Percentiles rank a stretch among this genome's conserved stretches.
phyloP scores from a whole-genome alignment of 2,329 filamentous ascomycete species.

The Colletotrichum sp. region DNA sequence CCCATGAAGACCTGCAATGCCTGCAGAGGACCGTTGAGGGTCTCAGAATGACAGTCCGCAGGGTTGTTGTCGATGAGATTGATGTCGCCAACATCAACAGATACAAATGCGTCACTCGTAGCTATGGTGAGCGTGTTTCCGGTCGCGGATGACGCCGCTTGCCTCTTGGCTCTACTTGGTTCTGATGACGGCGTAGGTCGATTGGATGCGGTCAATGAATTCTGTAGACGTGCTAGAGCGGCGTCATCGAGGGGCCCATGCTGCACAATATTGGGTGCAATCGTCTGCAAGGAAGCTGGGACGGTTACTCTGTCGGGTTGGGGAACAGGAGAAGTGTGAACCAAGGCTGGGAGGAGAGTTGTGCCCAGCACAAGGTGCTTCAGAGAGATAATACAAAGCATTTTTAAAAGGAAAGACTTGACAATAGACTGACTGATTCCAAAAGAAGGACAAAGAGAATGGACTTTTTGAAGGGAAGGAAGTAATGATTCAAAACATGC shows the following conservation, averaged over 20 bases:
- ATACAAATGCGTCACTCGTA: neutral
- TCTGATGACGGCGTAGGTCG: neutral
- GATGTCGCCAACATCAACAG: slow-evolving; percentile 7
- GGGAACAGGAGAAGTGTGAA: neutral
- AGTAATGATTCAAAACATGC: neutral
- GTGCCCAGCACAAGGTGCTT: neutral
- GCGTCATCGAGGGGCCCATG: neutral
- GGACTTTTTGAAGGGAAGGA: neutral
- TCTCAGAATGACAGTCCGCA: neutral
- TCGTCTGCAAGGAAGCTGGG: neutral
- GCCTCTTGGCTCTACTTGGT: neutral
- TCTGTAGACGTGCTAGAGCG: neutral
- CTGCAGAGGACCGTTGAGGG: neutral
- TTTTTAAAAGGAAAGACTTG: neutral
- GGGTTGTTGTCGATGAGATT: neutral
- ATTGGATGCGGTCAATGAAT: neutral
- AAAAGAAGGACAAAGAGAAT: neutral
- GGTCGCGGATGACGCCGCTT: neutral
- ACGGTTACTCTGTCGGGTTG: neutral
- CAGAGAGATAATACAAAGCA: neutral
- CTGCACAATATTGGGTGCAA: neutral
- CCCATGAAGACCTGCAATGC: slow-evolving; percentile 4
- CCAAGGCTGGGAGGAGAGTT: neutral
- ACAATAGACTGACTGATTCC: neutral
- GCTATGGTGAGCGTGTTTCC: neutral